These are phyloP conservation scores for Durusdinium trenchii DNA, from an alignment of 73 alveolate genomes.

Conservation along the genomic window DNA sequence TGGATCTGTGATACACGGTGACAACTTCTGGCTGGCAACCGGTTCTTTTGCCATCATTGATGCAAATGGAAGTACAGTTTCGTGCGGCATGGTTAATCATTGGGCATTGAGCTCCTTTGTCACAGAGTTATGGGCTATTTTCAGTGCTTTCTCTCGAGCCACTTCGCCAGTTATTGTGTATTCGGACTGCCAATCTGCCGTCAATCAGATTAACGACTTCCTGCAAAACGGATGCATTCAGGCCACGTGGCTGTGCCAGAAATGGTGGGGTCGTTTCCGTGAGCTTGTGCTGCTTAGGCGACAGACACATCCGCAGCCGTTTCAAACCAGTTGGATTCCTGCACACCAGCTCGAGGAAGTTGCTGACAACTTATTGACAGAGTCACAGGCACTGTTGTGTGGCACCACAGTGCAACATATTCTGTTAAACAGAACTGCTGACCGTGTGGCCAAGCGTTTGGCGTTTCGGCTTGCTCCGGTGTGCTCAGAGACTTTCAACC, in stretches of 20 bases:
- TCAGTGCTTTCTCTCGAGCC: background rate
- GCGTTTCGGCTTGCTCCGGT: too few relatives aligned
- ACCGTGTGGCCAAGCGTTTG: background rate
- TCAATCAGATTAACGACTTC: background rate
- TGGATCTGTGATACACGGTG: background rate
- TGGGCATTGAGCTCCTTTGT: background rate
- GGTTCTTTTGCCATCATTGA: background rate
- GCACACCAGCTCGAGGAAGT: background rate
- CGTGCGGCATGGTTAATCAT: background rate
- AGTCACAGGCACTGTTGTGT: background rate
- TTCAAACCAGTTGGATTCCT: background rate
- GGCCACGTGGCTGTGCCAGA: background rate
- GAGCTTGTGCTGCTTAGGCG: background rate
- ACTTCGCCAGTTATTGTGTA: background rate
- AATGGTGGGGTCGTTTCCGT: background rate
- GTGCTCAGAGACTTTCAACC: too few relatives aligned
- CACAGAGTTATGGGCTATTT: background rate
- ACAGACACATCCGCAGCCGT: background rate
- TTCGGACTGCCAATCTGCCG: background rate
- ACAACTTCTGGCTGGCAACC: background rate
- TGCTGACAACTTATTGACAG: background rate
- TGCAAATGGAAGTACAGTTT: too few relatives aligned
- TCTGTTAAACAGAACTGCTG: background rate
- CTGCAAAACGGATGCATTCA: background rate
- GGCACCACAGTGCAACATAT: background rate